phyloP scores from a whole-genome alignment of 768 basidiomycete species.

The Chalciporus pseudorubinellus region DNA sequence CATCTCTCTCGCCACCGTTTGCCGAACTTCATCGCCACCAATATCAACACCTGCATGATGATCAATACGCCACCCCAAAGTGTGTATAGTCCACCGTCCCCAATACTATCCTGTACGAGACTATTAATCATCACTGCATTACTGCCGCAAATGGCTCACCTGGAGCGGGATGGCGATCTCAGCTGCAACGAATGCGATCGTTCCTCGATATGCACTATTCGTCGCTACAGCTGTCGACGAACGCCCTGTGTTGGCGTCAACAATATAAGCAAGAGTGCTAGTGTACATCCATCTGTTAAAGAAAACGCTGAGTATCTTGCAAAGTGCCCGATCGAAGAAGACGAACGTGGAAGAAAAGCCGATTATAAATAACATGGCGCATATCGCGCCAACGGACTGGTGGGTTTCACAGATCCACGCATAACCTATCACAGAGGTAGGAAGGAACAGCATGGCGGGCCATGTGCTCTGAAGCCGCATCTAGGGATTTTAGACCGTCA shows the following conservation, averaged over 20 bases:
- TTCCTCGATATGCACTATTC: constrained; percentile 75
- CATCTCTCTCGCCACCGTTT: constrained; percentile 54
- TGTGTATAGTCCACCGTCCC: constrained; percentile 32
- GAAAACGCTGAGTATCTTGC: background rate
- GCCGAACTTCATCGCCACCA: constrained; percentile 61
- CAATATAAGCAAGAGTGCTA: constrained; percentile 77
- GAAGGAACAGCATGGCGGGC: constrained; percentile 48
- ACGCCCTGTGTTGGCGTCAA: constrained; percentile 81
- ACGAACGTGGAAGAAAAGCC: constrained; percentile 57
- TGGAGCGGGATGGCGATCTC: constrained; percentile 81
- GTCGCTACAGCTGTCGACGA: constrained; percentile 74
- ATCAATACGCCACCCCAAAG: constrained; percentile 53
- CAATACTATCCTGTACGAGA: constrained; percentile 17
- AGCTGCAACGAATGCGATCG: constrained; percentile 62
- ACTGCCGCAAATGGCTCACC: constrained; percentile 9
- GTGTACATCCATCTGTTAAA: constrained; percentile 51
- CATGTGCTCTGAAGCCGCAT: constrained; percentile 70
- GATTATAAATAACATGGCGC: constrained; percentile 66
- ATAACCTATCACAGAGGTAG: constrained; percentile 62
- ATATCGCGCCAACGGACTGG: constrained; percentile 64
- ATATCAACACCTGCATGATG: constrained; percentile 49
- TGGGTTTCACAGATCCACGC: constrained; percentile 73
- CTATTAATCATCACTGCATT: background rate
- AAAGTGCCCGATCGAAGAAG: background rate
- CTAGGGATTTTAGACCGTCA: constrained; percentile 33